These are phyloP conservation scores for Poterioochromonas sp. DNA, from an alignment of 352 stramenopile species.

Conservation along the genomic window DNA sequence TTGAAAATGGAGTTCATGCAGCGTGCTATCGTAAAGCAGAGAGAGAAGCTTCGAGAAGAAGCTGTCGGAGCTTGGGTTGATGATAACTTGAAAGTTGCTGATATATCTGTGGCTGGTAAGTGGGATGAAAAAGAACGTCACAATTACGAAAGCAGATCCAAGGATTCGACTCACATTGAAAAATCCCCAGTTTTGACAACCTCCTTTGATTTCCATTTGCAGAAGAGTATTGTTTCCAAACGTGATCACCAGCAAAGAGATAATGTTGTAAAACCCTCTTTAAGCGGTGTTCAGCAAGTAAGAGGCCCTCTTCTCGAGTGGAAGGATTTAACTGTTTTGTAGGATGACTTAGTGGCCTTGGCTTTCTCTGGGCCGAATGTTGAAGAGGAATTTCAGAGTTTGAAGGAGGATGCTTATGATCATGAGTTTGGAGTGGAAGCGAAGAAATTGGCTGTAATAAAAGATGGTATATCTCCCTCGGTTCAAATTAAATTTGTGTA, in stretches of 20 bases:
- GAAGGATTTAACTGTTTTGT: too few relatives aligned
- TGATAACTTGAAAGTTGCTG: not conserved
- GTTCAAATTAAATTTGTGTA: not conserved
- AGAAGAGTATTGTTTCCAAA: slow-evolving; percentile 41
- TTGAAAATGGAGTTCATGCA: slow-evolving; percentile 97
- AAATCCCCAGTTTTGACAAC: slow-evolving; percentile 37
- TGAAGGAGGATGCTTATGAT: slow-evolving; percentile 61
- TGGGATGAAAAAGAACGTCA: not conserved
- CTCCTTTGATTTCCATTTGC: slow-evolving; percentile 63
- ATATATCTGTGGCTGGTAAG: too few relatives aligned
- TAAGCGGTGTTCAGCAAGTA: slow-evolving; percentile 10
- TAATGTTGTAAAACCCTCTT: too few relatives aligned
- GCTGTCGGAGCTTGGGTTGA: slow-evolving; percentile 74
- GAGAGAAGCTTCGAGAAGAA: slow-evolving; percentile 75
- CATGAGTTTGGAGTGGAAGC: slow-evolving; percentile 35
- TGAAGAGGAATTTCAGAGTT: slow-evolving; percentile 81
- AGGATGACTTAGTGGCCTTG: slow-evolving; percentile 83
- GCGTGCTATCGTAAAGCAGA: slow-evolving; percentile 84
- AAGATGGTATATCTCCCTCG: slow-evolving; percentile 12
- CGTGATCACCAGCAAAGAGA: not conserved
- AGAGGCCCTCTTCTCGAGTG: too few relatives aligned
- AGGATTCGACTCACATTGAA: slow-evolving; percentile 56
- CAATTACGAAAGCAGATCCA: slow-evolving; percentile 51
- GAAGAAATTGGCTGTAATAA: slow-evolving; percentile 27
- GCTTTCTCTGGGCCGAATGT: slow-evolving; percentile 86